Conservation (phyloP, 495 filamentous ascomycete species). For the Neurospora sp. region DNA sequence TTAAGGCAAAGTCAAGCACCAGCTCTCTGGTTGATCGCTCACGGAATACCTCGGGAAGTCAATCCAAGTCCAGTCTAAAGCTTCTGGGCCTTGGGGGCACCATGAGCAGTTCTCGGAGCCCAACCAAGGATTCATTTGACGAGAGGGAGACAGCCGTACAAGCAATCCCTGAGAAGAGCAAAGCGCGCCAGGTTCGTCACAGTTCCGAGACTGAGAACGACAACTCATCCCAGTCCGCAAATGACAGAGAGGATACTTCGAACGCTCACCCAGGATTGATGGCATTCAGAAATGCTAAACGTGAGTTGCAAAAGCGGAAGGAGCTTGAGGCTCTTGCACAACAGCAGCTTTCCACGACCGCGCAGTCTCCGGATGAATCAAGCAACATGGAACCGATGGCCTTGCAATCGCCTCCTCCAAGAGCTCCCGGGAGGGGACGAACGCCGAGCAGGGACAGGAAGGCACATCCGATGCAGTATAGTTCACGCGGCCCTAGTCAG, state of each 20-base stretch:
- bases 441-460: constrained; percentile 37
- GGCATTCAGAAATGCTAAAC: constrained; percentile 41
- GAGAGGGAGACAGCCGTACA: constrained; percentile 20
- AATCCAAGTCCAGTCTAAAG: constrained; percentile 55
- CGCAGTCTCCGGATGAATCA: constrained; percentile 11
- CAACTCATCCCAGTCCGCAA: constrained; percentile 4
- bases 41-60: constrained; percentile 21
- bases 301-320: constrained; percentile 42
- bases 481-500: constrained; percentile 30
- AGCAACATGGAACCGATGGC: constrained; percentile 10
- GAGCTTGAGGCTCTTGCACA: constrained; percentile 33
- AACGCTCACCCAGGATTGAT: constrained; percentile 33
- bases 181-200: constrained; percentile 25
- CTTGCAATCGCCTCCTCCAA: constrained; percentile 17
- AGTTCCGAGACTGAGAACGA: constrained; percentile 11
- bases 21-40: constrained; percentile 45
- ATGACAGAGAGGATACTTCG: constrained; percentile 19
- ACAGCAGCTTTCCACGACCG: constrained; percentile 19
- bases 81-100: constrained; percentile 56
- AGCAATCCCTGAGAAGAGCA: constrained; percentile 32
- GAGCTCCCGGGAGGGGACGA: constrained; percentile 24
- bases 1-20: constrained; percentile 58
- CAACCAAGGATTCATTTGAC: constrained; percentile 24
- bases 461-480: constrained; percentile 32
- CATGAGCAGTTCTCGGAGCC: constrained; percentile 43